Evolutionary conservation across 352 stramenopile genomes (phyloP), one percentile per base, ranked within the genome.

Genomic region (Phytophthora hibernalis): DNA sequence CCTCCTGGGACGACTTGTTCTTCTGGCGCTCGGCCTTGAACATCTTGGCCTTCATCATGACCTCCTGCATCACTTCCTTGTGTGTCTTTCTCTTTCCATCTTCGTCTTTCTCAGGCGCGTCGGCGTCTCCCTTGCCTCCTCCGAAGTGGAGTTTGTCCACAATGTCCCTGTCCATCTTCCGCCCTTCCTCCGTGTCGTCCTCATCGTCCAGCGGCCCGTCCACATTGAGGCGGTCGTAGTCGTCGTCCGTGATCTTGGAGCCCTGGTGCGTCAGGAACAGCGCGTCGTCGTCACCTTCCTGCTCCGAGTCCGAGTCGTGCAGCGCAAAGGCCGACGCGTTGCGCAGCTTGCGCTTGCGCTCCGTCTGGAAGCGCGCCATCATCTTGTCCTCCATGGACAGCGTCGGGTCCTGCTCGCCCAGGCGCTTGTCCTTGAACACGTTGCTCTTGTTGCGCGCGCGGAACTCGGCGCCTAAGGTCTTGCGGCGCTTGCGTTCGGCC

Each of bases 301-400:
- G 67, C n/a, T 93, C 86, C 40, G 84, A 75, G 55, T 95, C 87
- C 49, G 80, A 90, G 67, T 95, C 87, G 48, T 90, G 75, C n/a
- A 95, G 74, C 44, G 82, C 82, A 54, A 93, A 95, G 22, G 80
- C 71, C 26, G 79, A 77, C 16, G 83, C 78, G 45, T 95, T 91
- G 67, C 85, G 86, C 70, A 95, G 65, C 70, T 93, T 91, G 65
- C 83, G 83, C 78, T 96, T 96, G 60, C 89, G 85, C 55, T 97
- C 90, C 16, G 77, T 91, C 72, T 96, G 90, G 74, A 97, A 97
- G 45, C 91, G 87, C 22, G 85, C 78, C 70, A 97, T 94, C 89
- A 97, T 97, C 68, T 97, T 97, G 77, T 97, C 91, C 59, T 97
- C 91, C n/a, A 96, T 72, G 55, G 91, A 96, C 71, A 97, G 79